These are phyloP conservation scores for Croton setiger DNA, from an alignment of 441 rosid species.

Conservation along the genomic window DNA sequence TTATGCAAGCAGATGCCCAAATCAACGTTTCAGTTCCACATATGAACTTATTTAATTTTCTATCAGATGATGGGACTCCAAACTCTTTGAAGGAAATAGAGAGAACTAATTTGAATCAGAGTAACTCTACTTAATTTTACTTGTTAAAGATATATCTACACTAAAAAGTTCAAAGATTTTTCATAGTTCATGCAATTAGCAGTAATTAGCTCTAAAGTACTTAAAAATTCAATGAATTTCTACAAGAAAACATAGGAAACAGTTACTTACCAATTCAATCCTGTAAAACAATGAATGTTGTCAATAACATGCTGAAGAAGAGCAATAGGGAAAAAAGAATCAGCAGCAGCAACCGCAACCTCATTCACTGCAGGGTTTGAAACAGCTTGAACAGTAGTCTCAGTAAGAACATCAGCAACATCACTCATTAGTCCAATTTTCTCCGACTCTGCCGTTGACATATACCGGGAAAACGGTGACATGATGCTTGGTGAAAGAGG, in stretches of 20 bases:
- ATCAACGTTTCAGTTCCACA: neutral
- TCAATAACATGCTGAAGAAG: conserved; percentile 68
- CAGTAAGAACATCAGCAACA: conserved; percentile 53
- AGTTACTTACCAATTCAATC: conserved; percentile 62
- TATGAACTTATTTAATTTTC: neutral
- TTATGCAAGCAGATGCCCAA: neutral
- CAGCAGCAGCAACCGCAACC: conserved; percentile 81
- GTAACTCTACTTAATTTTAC: neutral
- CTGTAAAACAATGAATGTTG: conserved; percentile 58
- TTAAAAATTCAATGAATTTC: neutral
- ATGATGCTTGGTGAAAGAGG: conserved; percentile 36
- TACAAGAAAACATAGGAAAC: conserved; percentile 5
- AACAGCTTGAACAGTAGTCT: conserved; percentile 44
- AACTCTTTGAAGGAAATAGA: neutral
- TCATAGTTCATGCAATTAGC: neutral
- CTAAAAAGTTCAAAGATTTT: neutral
- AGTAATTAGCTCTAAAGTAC: neutral
- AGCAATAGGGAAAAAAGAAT: conserved; percentile 60
- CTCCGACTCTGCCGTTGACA: conserved; percentile 59
- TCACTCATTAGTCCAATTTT: conserved; percentile 51
- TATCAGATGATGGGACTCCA: neutral
- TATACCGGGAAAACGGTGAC: conserved; percentile 47
- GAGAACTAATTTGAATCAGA: neutral
- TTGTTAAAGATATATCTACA: neutral
- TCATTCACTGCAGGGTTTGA: conserved; percentile 59